These are phyloP conservation scores for Tylopilus plumbeoviolaceoides DNA, from an alignment of 768 basidiomycete species.

Conservation along the genomic window DNA sequence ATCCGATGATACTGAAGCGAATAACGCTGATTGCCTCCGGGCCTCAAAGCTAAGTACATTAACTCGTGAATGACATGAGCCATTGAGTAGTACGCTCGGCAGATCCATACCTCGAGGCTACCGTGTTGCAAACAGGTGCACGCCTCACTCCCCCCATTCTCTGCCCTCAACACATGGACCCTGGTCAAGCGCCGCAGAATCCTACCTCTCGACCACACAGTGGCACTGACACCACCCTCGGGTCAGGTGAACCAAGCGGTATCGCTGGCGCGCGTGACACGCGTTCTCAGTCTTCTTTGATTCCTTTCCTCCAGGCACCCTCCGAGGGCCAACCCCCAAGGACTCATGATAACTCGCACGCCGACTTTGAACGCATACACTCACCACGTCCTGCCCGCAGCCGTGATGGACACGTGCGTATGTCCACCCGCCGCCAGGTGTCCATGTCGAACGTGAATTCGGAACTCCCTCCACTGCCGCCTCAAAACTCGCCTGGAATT, in stretches of 20 bases:
- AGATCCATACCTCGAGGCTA: neutral
- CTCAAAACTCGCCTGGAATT: slow-evolving; percentile 6
- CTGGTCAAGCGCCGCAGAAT: neutral
- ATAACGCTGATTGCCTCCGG: neutral
- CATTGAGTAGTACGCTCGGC: too few species aligned
- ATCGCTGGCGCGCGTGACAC: neutral
- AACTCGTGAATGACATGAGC: neutral
- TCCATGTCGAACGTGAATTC: too few species aligned
- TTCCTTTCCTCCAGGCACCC: slow-evolving; percentile 1
- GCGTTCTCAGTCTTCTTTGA: neutral
- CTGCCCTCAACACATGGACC: slow-evolving; percentile 17
- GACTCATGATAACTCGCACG: slow-evolving; percentile 4
- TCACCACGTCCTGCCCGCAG: slow-evolving; percentile 5
- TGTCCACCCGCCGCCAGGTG: slow-evolving; percentile 12
- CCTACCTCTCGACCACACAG: neutral
- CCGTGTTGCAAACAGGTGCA: neutral
- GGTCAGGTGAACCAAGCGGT: neutral
- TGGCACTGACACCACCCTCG: neutral
- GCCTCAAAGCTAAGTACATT: neutral
- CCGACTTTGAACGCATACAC: slow-evolving; percentile 5
- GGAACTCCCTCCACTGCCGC: neutral
- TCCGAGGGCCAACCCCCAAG: slow-evolving; percentile 4
- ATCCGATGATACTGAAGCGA: too few species aligned
- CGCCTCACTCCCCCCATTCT: neutral
- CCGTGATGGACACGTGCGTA: slow-evolving; percentile 16